Evolutionary conservation across 805 yeast species (phyloP), one percentile per base, ranked within the genome.

Genomic region (Candida patagonica): DNA sequence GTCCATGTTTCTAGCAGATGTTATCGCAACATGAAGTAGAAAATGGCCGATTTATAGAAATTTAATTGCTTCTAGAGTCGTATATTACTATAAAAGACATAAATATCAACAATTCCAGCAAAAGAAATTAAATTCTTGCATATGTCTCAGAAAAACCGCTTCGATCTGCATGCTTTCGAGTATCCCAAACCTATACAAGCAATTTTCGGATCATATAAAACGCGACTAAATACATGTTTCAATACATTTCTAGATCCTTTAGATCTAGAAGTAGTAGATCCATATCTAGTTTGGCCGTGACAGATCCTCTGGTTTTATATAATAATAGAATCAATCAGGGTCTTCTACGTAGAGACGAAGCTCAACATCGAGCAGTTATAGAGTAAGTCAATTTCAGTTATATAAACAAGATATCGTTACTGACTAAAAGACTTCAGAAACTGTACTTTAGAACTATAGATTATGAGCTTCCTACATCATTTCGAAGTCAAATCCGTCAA

Each of bases 251-350:
- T 20, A 6, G 9, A 5, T 29, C 31, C 16, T 5, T 29, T 29
- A 15, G 4, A 13, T 3, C 16, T 21, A 24, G 40, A 15, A 5
- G 6, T 3, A 30, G 20, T 13, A 30, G 41, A 19, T 30, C 19
- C 32, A 19, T 21, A 13, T 41, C 53, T 3, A 40, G 56, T 2
- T 38, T 71, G 30, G 50, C 73, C 4, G 62, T 76, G 22, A 79
- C 87, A 0, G 88, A 80, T 53, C 87, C 88, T 0, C 67, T 71
- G 31, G 45, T 67, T 4, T 48, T 79, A 2, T 80, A 81, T 49
- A 72, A 71, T 44, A 68, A 67, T 44, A 68, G 72, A 40, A 69
- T 79, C 1, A 50, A 62, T 1, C 61, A 65, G 33, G 84, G 84
- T 2, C 42, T 68, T 2, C 56, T 80, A 6, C 59, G 66, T 37